These are phyloP conservation scores for Podila minutissima DNA, from an alignment of 192 early-diverging fungal genomes.

Conservation along the genomic window DNA sequence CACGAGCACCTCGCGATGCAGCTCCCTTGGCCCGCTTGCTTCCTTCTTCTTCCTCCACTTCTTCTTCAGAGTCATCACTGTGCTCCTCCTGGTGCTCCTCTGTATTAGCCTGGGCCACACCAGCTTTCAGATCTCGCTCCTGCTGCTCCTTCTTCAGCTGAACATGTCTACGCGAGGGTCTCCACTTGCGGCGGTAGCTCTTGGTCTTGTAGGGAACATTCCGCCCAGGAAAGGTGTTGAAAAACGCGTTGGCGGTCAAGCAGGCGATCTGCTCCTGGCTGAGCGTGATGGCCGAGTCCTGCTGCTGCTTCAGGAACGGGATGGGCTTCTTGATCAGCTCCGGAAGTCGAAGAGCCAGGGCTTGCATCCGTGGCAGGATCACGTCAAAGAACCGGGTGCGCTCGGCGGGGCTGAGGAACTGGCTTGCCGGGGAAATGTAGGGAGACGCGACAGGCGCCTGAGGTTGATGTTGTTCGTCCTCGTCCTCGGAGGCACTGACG, in stretches of 20 bases:
- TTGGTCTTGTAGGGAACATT: slow-evolving; percentile 22
- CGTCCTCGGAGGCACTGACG: slow-evolving; percentile 1
- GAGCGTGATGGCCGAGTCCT: slow-evolving; percentile 42
- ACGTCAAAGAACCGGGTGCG: slow-evolving; percentile 40
- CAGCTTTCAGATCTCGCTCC: neutral
- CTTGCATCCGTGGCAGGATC: slow-evolving; percentile 36
- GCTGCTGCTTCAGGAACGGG: slow-evolving; percentile 35
- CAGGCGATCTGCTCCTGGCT: slow-evolving; percentile 51
- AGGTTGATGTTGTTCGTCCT: neutral
- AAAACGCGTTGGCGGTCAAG: slow-evolving; percentile 43
- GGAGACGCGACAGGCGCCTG: neutral
- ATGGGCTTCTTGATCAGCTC: slow-evolving; percentile 35
- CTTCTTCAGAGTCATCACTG: slow-evolving; percentile 12
- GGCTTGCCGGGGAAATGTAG: slow-evolving; percentile 16
- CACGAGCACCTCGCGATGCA: slow-evolving; percentile 11
- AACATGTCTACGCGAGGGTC: slow-evolving; percentile 2
- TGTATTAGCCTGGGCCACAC: too few relatives aligned
- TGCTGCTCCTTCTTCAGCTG: neutral
- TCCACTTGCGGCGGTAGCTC: slow-evolving; percentile 9
- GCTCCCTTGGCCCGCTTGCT: neutral
- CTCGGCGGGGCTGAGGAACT: slow-evolving; percentile 36
- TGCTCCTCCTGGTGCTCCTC: slow-evolving; percentile 11
- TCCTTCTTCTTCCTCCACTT: slow-evolving; percentile 11
- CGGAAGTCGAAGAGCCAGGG: slow-evolving; percentile 24
- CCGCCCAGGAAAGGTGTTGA: slow-evolving; percentile 41